Evolutionary conservation across 306 rosid genomes (phyloP).

Genomic region (Rubus parviflorus): DNA sequence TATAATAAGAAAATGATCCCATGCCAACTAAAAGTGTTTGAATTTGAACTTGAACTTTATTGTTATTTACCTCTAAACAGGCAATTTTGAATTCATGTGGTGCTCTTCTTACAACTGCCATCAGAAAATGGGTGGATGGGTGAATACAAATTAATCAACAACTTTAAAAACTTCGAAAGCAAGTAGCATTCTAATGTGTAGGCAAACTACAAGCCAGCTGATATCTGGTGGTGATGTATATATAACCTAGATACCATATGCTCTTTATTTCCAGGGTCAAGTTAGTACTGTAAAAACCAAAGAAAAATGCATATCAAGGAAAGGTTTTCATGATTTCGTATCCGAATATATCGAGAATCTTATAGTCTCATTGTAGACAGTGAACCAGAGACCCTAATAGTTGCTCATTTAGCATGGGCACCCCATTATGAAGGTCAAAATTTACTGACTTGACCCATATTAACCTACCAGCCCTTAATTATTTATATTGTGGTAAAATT

Average conservation of each 20-base stretch:
- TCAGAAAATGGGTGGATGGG: constrained; percentile 18
- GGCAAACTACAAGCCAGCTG: neutral
- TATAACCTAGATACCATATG: neutral
- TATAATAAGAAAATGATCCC: constrained; percentile 13
- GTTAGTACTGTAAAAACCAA: neutral
- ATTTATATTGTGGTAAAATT: neutral
- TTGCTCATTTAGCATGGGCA: neutral
- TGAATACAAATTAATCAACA: constrained; percentile 30
- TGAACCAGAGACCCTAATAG: neutral
- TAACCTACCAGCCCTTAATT: neutral
- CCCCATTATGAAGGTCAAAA: neutral
- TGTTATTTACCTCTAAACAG: constrained; percentile 77
- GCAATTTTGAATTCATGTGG: constrained; percentile 99
- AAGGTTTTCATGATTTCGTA: neutral
- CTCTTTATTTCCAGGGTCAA: neutral
- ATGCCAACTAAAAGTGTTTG: constrained; percentile 14
- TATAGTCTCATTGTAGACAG: neutral
- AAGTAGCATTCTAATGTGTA: constrained; percentile 1
- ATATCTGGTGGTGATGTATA: neutral
- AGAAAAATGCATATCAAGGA: neutral
- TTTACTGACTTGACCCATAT: neutral
- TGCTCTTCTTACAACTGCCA: constrained; percentile 93
- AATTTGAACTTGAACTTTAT: constrained; percentile 16
- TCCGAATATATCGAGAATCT: neutral
- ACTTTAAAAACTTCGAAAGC: constrained; percentile 15